These are phyloP conservation scores for Trichoderma sp. DNA, from an alignment of 2,329 filamentous ascomycete genomes.

Conservation along the genomic window DNA sequence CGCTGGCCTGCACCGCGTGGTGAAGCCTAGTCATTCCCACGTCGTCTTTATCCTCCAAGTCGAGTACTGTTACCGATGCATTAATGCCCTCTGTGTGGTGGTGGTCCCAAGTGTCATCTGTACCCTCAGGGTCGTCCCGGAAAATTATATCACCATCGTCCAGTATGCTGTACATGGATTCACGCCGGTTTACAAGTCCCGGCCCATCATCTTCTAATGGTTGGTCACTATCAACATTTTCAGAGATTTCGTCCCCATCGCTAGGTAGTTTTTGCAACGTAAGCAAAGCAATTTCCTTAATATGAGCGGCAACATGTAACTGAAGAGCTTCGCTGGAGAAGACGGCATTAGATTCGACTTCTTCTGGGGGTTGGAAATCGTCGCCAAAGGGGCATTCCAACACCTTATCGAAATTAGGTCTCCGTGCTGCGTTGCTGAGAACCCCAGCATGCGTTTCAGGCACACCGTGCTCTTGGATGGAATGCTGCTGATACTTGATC, in stretches of 20 bases:
- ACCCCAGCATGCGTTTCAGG: neutral
- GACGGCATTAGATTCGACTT: neutral
- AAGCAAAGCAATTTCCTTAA: conserved; percentile 6
- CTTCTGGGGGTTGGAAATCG: neutral
- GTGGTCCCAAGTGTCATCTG: neutral
- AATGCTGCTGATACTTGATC: conserved; percentile 12
- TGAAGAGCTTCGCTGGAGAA: conserved; percentile 7
- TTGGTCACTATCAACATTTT: neutral
- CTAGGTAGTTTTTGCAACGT: conserved; percentile 5
- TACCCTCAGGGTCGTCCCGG: neutral
- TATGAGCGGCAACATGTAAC: neutral
- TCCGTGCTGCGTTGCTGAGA: conserved; percentile 1
- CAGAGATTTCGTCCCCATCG: neutral
- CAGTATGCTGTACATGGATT: conserved; percentile 2
- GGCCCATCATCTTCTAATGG: neutral
- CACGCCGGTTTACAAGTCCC: neutral
- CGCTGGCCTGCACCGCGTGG: neutral
- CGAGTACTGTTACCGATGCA: neutral
- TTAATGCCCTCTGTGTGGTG: neutral
- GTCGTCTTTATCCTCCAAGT: conserved; percentile 7
- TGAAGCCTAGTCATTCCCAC: conserved; percentile 6
- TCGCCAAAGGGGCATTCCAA: neutral
- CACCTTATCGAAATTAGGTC: neutral
- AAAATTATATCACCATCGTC: neutral
- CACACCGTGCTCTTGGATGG: conserved; percentile 1